Evolutionary conservation across 208 protist species (phyloP).

Genomic region (Balamuthia mandrillaris): DNA sequence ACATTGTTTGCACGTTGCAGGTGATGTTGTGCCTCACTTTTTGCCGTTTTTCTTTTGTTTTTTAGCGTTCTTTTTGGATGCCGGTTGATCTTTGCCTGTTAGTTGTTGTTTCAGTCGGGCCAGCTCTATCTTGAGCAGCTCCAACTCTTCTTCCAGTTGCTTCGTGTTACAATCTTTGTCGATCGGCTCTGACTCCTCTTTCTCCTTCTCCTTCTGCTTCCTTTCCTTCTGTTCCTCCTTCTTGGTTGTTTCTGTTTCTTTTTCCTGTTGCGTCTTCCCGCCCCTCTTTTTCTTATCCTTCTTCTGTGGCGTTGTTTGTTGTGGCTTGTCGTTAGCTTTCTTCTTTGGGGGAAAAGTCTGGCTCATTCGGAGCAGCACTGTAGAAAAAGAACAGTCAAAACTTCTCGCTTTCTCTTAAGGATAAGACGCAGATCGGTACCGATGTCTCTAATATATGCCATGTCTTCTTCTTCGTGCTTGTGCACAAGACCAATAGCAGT

Average conservation of each 20-base stretch:
- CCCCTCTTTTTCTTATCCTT: neutral
- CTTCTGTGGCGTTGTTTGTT: neutral
- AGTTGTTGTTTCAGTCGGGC: no score
- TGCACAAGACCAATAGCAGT: slow-evolving; percentile 40
- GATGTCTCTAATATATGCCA: slow-evolving; percentile 15
- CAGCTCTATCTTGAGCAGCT: neutral
- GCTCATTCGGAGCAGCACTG: neutral
- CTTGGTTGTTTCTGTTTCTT: neutral
- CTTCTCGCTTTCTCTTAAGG: neutral
- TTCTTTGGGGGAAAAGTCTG: neutral
- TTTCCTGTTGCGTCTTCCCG: neutral
- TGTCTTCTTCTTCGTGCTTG: slow-evolving; percentile 25
- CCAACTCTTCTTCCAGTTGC: neutral
- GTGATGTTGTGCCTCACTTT: no score
- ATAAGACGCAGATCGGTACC: neutral
- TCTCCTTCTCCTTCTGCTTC: neutral
- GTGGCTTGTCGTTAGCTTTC: neutral
- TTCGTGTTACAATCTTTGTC: neutral
- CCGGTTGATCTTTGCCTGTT: no score
- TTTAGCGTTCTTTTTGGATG: no score
- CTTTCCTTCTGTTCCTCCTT: neutral
- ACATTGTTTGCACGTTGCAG: no score
- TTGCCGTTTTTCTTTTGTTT: no score
- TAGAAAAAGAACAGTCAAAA: neutral
- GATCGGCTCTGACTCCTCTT: neutral